phyloP scores from a whole-genome alignment of 306 rosid genomes.

The Cercis canadensis region DNA sequence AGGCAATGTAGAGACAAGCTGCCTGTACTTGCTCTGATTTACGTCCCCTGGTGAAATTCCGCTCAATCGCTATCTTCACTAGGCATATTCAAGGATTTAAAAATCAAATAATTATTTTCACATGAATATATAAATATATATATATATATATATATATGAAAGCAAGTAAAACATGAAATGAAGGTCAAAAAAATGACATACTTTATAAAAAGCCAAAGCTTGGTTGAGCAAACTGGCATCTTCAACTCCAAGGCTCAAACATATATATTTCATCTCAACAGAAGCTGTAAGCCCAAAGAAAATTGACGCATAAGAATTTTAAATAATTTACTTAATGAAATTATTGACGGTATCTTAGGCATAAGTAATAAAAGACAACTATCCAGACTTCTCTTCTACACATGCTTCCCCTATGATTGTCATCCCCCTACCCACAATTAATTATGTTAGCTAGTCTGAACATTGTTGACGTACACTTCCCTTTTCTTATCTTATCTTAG shows the following conservation, averaged over 20 bases:
- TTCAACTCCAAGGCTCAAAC: slow-evolving; percentile 52
- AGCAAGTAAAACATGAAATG: slow-evolving; percentile 17
- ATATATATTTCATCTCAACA: slow-evolving; percentile 50
- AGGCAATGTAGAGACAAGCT: slow-evolving; percentile 86
- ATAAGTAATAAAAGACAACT: slow-evolving; percentile 7
- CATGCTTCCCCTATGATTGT: background rate
- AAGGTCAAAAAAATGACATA: slow-evolving; percentile 36
- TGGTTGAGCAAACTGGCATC: slow-evolving; percentile 46
- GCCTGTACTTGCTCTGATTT: slow-evolving; percentile 73
- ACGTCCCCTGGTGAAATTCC: slow-evolving; percentile 80
- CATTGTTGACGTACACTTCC: background rate
- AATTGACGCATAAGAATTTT: slow-evolving; percentile 16
- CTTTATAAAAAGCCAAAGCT: slow-evolving; percentile 58
- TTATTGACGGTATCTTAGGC: background rate
- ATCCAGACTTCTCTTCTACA: slow-evolving; percentile 25
- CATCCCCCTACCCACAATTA: too few species aligned
- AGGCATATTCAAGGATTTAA: slow-evolving; percentile 32
- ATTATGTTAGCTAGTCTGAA: slow-evolving; percentile 7
- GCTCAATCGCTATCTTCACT: slow-evolving; percentile 71
- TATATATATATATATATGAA: background rate
- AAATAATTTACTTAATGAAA: slow-evolving; percentile 14
- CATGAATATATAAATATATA: slow-evolving; percentile 1
- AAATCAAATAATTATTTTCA: slow-evolving; percentile 1
- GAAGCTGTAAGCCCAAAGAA: slow-evolving; percentile 43
- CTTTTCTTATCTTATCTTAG: slow-evolving; percentile 6